Evolutionary conservation across 495 filamentous ascomycete species (phyloP), one percentile per base, ranked within the genome.

Genomic region (Penicillium crystallinum): DNA sequence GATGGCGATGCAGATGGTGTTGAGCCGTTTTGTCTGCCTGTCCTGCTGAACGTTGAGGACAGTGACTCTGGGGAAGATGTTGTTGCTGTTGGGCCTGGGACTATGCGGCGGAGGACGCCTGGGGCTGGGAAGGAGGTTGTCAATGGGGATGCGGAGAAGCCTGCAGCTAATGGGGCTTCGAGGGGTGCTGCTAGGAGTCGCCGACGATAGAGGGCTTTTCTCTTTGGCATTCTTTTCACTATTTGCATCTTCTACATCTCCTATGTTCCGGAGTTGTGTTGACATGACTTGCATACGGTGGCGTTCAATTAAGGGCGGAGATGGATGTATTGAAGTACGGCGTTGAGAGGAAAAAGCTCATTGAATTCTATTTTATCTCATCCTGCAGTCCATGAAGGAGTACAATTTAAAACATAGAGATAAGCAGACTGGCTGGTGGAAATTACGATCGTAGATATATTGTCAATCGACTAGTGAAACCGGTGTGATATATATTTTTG

Each of bases 1-100:
- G 73, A 78, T 27, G 46, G 42, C 6, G 68, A 69, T 9, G 49
- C 34, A 3, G 68, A 72, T 14, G 85, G 84, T 4, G 68, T 76
- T 22, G 80, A 81, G 35, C 70, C 73, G 1, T 98, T 96, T 69
- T 76, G 81, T 27, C 90, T 98, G 84, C 93, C 93, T 4, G 86
- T 97, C 1, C 71, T 95, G 15, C 77, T 95, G 40, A 88, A 96
- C 61, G 77, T 95, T 40, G 86, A 87, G 50, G 77, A 80, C 46
- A 84, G 79, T 51, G 84, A 87, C 49, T 84, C 80, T 61, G 92
- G 93, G 56, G 93, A 97, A 53, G 95, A 97, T 57, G 88, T 93
- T 55, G 79, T 95, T 12, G 81, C 87, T 21, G 84, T 96, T 46
- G 88, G 87, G 0, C 83, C 89, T 0, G 91, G 91, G 0, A 92